phyloP scores from a whole-genome alignment of 495 filamentous ascomycete species.

The Penicillium dipodomyicola region DNA sequence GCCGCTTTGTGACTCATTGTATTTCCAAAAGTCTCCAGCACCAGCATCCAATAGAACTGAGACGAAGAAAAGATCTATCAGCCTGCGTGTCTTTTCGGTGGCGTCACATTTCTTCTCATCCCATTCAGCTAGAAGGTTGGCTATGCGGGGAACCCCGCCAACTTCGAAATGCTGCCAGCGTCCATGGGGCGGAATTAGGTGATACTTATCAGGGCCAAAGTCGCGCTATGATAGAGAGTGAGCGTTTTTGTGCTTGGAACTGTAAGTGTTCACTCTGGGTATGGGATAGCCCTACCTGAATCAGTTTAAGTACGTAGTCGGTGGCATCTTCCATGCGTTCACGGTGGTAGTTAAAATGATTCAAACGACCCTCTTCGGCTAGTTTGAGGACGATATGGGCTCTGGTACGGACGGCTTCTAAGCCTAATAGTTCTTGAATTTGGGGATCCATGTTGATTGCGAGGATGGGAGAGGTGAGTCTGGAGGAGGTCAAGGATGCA shows the following conservation, averaged over 20 bases:
- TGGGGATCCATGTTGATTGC: conserved; percentile 10
- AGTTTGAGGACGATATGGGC: conserved; percentile 32
- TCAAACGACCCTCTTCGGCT: conserved; percentile 32
- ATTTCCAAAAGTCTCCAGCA: conserved; percentile 72
- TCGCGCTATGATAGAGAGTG: conserved; percentile 40
- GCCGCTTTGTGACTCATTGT: conserved; percentile 49
- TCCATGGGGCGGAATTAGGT: conserved; percentile 67
- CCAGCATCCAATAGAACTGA: conserved; percentile 90
- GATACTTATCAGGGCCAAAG: conserved; percentile 51
- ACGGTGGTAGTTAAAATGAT: conserved; percentile 36
- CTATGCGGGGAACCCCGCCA: conserved; percentile 72
- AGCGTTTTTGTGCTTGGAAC: not conserved
- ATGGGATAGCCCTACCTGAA: conserved; percentile 22
- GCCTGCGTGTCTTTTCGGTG: conserved; percentile 69
- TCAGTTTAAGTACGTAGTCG: conserved; percentile 35
- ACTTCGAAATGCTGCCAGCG: conserved; percentile 90
- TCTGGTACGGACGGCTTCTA: conserved; percentile 38
- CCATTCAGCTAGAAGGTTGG: conserved; percentile 69
- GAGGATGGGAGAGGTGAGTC: not conserved
- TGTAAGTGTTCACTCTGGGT: not conserved
- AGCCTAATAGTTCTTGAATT: conserved; percentile 35
- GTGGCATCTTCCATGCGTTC: conserved; percentile 29
- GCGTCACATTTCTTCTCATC: conserved; percentile 57
- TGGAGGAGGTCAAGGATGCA: not conserved
- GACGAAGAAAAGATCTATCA: conserved; percentile 83